Evolutionary conservation across 352 stramenopile species (phyloP).

Genomic region (Hyaloperonospora arabidopsidis): DNA sequence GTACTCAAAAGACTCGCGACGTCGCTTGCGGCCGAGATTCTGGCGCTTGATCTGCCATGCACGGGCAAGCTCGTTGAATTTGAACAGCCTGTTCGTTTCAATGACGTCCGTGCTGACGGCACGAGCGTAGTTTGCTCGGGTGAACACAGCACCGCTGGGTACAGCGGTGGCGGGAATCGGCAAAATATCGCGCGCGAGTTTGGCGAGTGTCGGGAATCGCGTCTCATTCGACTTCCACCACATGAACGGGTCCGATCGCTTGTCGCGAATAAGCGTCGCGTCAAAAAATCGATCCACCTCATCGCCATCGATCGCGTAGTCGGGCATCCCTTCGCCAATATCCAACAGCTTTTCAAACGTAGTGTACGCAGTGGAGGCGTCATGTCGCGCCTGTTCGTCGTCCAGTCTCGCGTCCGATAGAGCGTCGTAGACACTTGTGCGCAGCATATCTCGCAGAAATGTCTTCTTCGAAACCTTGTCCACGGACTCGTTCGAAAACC

Average conservation of each 20-base stretch:
- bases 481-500: constrained; percentile 73
- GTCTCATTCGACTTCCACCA: constrained; percentile 83
- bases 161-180: constrained; percentile 67
- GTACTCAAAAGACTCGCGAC: constrained; percentile 73
- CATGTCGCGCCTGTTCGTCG: constrained; percentile 46
- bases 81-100: constrained; percentile 71
- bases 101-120: constrained; percentile 44
- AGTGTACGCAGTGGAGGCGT: constrained; percentile 61
- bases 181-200: constrained; percentile 67
- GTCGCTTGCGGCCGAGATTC: constrained; percentile 66
- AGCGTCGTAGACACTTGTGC: constrained; percentile 61
- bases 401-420: constrained; percentile 47
- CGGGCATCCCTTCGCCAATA: constrained; percentile 70
- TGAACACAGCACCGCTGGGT: constrained; percentile 63
- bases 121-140: constrained; percentile 50
- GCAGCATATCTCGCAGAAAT: constrained; percentile 67
- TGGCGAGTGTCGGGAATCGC: constrained; percentile 57
- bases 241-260: constrained; percentile 68
- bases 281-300: constrained; percentile 81
- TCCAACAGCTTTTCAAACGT: constrained; percentile 77
- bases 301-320: constrained; percentile 71
- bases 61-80: constrained; percentile 62
- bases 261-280: constrained; percentile 69
- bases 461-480: constrained; percentile 71
- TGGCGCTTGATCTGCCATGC: constrained; percentile 75